Evolutionary conservation across 371 early-diverging fungal species (phyloP).

Genomic region (Mycotypha africana): DNA sequence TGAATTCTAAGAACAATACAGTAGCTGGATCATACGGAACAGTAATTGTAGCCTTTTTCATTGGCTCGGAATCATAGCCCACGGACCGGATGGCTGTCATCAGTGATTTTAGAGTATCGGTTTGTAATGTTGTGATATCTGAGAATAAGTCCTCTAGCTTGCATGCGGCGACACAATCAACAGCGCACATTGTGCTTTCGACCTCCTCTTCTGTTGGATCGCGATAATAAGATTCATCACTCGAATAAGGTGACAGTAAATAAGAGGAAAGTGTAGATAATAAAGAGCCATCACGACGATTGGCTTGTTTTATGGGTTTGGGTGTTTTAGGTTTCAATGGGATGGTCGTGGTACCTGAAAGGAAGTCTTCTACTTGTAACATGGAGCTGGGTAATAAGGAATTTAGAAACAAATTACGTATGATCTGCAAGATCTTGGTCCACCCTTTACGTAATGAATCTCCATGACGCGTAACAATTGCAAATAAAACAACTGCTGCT

Average conservation of each 20-base stretch:
- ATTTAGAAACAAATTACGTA: slow-evolving; percentile 80
- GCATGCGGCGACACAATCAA: slow-evolving; percentile 69
- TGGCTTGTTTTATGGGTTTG: slow-evolving; percentile 41
- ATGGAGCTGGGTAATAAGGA: slow-evolving; percentile 56
- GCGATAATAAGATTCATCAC: slow-evolving; percentile 49
- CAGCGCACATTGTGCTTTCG: slow-evolving; percentile 62
- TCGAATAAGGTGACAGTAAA: slow-evolving; percentile 64
- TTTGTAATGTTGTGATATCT: slow-evolving; percentile 68
- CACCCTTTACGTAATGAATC: slow-evolving; percentile 72
- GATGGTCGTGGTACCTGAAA: slow-evolving; percentile 64
- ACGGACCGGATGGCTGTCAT: slow-evolving; percentile 49
- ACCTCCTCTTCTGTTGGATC: slow-evolving; percentile 75
- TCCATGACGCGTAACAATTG: slow-evolving; percentile 69
- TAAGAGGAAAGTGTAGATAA: slow-evolving; percentile 78
- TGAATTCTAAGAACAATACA: slow-evolving; percentile 71
- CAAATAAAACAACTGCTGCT: slow-evolving; percentile 81
- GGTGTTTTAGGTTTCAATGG: slow-evolving; percentile 59
- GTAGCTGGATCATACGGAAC: slow-evolving; percentile 62
- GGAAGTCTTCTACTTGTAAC: slow-evolving; percentile 71
- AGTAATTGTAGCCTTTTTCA: slow-evolving; percentile 35
- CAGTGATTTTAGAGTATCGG: slow-evolving; percentile 53
- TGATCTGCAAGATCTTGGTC: slow-evolving; percentile 63
- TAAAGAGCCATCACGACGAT: slow-evolving; percentile 61
- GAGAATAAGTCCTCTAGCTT: slow-evolving; percentile 68
- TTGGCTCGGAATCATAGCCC: slow-evolving; percentile 27